A percentile compares a stretch with the other conserved stretches of the same genome.
phyloP scores from a whole-genome alignment of 306 rosid species.

The Casuarina cunninghamiana region DNA sequence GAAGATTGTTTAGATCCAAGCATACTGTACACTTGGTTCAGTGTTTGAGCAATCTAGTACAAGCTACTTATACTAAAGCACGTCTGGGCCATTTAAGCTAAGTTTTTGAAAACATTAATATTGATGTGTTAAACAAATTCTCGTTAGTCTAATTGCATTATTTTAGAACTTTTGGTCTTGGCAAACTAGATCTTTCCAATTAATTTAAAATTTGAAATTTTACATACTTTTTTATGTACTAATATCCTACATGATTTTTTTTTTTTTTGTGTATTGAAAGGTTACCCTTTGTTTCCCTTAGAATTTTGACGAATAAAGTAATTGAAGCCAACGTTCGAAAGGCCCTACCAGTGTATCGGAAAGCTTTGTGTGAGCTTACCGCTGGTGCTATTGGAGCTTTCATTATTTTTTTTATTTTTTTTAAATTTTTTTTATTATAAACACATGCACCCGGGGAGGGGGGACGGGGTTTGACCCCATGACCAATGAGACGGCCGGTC shows the following conservation, averaged over 20 bases:
- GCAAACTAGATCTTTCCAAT: background rate
- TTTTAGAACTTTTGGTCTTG: conserved; percentile 7
- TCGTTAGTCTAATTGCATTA: background rate
- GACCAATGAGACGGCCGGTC: no score
- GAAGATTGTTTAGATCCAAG: no score
- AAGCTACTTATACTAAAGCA: conserved; percentile 95
- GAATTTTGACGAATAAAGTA: conserved; percentile 84
- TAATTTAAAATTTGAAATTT: background rate
- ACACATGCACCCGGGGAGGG: no score
- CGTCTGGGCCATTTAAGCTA: conserved; percentile 90
- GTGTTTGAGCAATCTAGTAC: no score
- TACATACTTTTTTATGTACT: background rate
- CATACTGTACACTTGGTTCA: no score
- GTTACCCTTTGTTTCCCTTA: conserved; percentile 19
- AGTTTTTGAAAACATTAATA: conserved; percentile 28
- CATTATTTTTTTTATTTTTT: no score
- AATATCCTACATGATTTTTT: background rate
- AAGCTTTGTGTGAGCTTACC: conserved; percentile 94
- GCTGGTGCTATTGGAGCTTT: conserved; percentile 98
- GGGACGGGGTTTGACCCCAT: no score
- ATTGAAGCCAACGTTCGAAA: conserved; percentile 94
- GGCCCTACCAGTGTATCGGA: conserved; percentile 95
- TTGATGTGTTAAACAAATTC: no score
- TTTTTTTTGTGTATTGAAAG: background rate
- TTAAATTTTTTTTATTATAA: no score